Base-by-base conservation (phyloP, 179 eudicot genomes). In the Nepenthes alata region DNA sequence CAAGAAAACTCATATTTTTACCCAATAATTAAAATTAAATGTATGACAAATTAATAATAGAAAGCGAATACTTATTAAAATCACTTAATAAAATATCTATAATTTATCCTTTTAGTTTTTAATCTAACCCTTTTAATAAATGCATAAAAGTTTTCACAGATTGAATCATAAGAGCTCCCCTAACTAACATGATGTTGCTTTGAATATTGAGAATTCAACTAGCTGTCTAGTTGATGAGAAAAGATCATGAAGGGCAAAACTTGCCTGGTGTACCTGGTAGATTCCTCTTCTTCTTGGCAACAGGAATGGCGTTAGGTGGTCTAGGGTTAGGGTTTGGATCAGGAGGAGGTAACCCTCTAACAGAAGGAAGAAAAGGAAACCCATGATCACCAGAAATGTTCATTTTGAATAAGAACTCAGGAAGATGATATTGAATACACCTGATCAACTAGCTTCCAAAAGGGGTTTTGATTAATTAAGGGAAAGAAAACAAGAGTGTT, bases 201-300 rank as follows among this genome's bases (percentile, higher is more conserved):
- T 25, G 25, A 25, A 25, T 25, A 25, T 25, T 25, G 25, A 25
- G 25, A 25, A 25, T 25, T 25, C 25, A 25, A 25, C 25, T 25
- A 25, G 25, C 25, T 25, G 25, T 25, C 25, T 25, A 25, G 25
- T 25, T 25, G 25, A 25, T 25, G 25, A 25, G 25, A 25, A 25
- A 25, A 25, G 25, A 25, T 25, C 25, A 25, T 25, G 25, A 25
- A 25, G 25, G 25, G 25, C 25, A 25, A 25, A 25, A 60, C 68
- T 64, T 87, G 78, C 97, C 97, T 79, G 97, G 97, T 67, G 88
- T 87, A 59, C 97, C 97, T 5, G 95, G 97, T 16, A 78, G 80
- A 77, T 90, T 90, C 74, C 97, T 75, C 68, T 70, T 81, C 85
- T 87, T 90, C 83, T 87, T 90, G 56, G 70, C 10, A 25, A 60